Evolutionary conservation across 805 yeast genomes (phyloP), one percentile per base, ranked within the genome.

Genomic region (Teunomyces funiuensis): DNA sequence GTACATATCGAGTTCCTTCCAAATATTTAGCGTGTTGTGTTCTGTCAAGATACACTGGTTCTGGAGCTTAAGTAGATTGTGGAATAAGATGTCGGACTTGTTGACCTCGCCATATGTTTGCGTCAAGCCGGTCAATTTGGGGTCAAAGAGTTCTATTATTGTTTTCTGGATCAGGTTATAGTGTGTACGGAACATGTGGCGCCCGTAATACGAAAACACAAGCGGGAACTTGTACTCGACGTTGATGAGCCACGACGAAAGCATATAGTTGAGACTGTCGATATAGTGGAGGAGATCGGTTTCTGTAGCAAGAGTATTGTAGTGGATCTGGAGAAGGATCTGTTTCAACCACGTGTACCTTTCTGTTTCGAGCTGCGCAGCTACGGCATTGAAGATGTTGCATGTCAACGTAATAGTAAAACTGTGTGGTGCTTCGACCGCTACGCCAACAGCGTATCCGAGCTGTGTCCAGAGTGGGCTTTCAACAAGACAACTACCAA

Each of bases 211-310:
- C 13, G 63, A 58, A 26, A 56, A 58, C 5, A 54, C 47, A 18
- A 58, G 47, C 10, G 63, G 63, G 28, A 39, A 54, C 22, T 40
- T 47, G 43, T 44, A 50, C 41, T 58, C 63, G n/a, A 53, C 45
- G 22, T 55, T 49, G 18, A 57, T 19, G 15, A 55, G 17, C 39
- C 57, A 46, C 5, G 60, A 51, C 4, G 46, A 28, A 13, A 54
- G 43, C 36, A 47, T 41, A 27, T 58, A 57, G 34, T 58, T 51
- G 17, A 57, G 31, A 13, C 43, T 42, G 14, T 19, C 14, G 7
- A 43, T 18, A 25, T 43, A 13, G 18, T 8, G 8, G 2, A 25
- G 14, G 2, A 46, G 13, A 8, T 29, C 23, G 4, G 42, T 14
- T 14, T 28, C 20, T 3, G 39, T 13, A 2, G 17, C n/a, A 33